These are phyloP conservation scores for Amanita subjunquillea DNA, from an alignment of 768 basidiomycete genomes.

Conservation along the genomic window DNA sequence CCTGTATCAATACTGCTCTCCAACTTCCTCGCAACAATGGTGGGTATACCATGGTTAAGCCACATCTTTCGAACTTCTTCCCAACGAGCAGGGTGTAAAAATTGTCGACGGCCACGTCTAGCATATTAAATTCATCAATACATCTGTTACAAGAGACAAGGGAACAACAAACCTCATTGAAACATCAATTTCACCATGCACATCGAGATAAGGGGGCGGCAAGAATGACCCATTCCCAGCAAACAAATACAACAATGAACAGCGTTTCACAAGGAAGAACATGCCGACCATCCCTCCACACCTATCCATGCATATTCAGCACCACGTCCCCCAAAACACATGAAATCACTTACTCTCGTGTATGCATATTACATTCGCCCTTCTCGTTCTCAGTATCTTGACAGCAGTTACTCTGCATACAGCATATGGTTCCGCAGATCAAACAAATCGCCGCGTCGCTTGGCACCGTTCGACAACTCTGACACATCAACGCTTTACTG, in stretches of 20 bases:
- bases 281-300: conserved; percentile 86
- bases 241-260: conserved; percentile 82
- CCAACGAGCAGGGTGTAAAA: conserved; percentile 74
- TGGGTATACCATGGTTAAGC: conserved; percentile 86
- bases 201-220: conserved; percentile 85
- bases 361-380: conserved; percentile 95
- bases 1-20: conserved; percentile 83
- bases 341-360: conserved; percentile 65
- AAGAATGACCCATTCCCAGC: conserved; percentile 84
- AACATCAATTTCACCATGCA: conserved; percentile 88
- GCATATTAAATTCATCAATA: neutral
- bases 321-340: neutral
- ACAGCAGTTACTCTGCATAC: conserved; percentile 91
- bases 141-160: neutral
- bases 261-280: conserved; percentile 88
- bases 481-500: conserved; percentile 65
- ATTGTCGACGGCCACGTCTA: conserved; percentile 85
- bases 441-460: conserved; percentile 85
- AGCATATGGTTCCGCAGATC: conserved; percentile 79
- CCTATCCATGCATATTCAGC: conserved; percentile 27
- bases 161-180: conserved; percentile 64
- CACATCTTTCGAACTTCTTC: conserved; percentile 89
- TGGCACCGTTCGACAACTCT: conserved; percentile 69
- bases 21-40: conserved; percentile 78
- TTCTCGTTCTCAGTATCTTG: conserved; percentile 53